These are phyloP conservation scores for Pyricularia grisea DNA, from an alignment of 2,329 filamentous ascomycete genomes.

Conservation along the genomic window DNA sequence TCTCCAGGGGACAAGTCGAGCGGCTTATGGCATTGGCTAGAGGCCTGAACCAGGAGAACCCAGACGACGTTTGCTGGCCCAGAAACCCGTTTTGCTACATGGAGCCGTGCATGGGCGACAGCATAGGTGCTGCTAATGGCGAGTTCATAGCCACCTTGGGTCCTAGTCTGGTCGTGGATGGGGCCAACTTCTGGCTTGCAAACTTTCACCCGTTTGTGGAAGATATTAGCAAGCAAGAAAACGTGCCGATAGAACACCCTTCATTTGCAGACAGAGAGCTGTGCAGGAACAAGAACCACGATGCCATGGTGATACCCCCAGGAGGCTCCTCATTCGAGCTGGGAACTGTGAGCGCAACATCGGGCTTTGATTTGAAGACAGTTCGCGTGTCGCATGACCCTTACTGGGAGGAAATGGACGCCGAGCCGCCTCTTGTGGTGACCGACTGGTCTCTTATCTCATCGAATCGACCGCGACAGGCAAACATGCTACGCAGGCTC, in stretches of 20 bases:
- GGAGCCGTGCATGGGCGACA: slow-evolving; percentile 34
- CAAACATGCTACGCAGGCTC: slow-evolving; percentile 31
- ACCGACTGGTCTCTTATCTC: slow-evolving; percentile 34
- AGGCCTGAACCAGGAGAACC: slow-evolving; percentile 24
- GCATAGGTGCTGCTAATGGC: slow-evolving; percentile 25
- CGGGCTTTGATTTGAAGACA: slow-evolving; percentile 30
- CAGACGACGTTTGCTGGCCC: slow-evolving; percentile 29
- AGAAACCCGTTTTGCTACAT: slow-evolving; percentile 33
- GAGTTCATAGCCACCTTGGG: slow-evolving; percentile 32
- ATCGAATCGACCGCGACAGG: slow-evolving; percentile 19
- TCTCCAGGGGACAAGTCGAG: slow-evolving; percentile 26
- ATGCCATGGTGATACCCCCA: slow-evolving; percentile 18
- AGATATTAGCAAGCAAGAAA: slow-evolving; percentile 17
- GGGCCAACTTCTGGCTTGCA: slow-evolving; percentile 29
- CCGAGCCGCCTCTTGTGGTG: slow-evolving; percentile 29
- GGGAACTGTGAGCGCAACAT: slow-evolving; percentile 27
- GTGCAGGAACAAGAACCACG: slow-evolving; percentile 26
- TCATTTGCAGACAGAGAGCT: slow-evolving; percentile 27
- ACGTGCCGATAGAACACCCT: slow-evolving; percentile 27
- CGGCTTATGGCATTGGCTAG: slow-evolving; percentile 28
- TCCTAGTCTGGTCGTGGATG: slow-evolving; percentile 27
- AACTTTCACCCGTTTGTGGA: slow-evolving; percentile 35
- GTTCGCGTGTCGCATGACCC: slow-evolving; percentile 32
- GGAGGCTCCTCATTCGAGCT: slow-evolving; percentile 17
- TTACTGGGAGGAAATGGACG: slow-evolving; percentile 32